Conservation (phyloP, 129 eudicot genomes). For the Flaveria sonorensis region DNA sequence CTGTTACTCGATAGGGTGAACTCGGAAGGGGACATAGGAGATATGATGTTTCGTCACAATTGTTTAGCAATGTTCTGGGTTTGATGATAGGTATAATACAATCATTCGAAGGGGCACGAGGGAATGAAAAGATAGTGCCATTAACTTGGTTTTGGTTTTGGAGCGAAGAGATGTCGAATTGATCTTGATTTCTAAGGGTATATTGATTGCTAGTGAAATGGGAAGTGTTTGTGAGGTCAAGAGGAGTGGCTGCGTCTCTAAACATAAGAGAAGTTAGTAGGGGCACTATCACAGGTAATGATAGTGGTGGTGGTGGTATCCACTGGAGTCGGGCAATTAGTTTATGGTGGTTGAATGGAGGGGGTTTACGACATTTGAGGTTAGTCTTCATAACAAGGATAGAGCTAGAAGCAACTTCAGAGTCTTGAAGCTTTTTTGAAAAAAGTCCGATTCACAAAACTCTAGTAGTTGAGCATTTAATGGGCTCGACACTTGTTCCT, state of each 20-base stretch:
- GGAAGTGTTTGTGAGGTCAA: constrained; percentile 52
- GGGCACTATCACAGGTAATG: background rate
- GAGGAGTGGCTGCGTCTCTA: constrained; percentile 39
- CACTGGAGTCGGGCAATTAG: constrained; percentile 2
- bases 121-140: constrained; percentile 28
- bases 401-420: constrained; percentile 68
- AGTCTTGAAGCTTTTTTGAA: constrained; percentile 51
- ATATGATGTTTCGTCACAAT: constrained; percentile 53
- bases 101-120: constrained; percentile 14
- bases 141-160: constrained; percentile 27
- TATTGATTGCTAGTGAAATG: constrained; percentile 38
- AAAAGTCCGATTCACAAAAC: constrained; percentile 63
- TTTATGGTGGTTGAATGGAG: constrained; percentile 38
- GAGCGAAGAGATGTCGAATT: constrained; percentile 40
- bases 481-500: constrained; percentile 74
- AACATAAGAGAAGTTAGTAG: constrained; percentile 42
- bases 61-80: constrained; percentile 31
- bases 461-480: constrained; percentile 57
- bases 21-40: constrained; percentile 45
- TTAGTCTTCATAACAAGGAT: constrained; percentile 62
- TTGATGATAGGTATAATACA: constrained; percentile 41
- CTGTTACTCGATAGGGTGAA: constrained; percentile 40
- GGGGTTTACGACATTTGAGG: constrained; percentile 39
- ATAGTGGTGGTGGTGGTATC: constrained; percentile 3
- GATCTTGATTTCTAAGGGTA: constrained; percentile 41